Evolutionary conservation across 1,284 basidiomycete species (phyloP).

Genomic region (Schizophyllum commune): DNA sequence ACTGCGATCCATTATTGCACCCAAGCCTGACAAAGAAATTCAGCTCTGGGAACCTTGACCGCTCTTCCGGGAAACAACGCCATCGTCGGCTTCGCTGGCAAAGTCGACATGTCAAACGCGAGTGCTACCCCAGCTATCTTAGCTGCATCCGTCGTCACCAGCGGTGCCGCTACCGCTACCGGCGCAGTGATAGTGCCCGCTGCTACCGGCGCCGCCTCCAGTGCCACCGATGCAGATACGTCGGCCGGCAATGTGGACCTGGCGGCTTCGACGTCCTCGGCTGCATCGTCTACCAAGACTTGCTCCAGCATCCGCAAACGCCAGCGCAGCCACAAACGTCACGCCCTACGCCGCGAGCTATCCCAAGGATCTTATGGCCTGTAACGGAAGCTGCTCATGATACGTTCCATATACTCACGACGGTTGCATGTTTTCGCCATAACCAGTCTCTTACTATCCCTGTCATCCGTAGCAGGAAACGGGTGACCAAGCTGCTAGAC

Average conservation of each 20-base stretch:
- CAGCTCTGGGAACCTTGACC: conserved; percentile 28
- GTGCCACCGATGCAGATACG: not conserved
- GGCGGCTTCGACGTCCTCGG: not conserved
- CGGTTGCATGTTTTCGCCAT: too few species aligned
- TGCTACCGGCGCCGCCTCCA: not conserved
- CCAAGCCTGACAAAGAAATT: not conserved
- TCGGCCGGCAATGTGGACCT: not conserved
- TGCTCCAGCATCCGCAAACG: too few species aligned
- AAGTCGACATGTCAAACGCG: conserved; percentile 22
- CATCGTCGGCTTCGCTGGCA: conserved; percentile 24
- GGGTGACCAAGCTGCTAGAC: too few species aligned
- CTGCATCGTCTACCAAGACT: too few species aligned
- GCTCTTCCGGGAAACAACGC: conserved; percentile 37
- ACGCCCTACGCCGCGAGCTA: too few species aligned
- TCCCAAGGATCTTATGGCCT: too few species aligned
- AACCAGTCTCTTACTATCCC: too few species aligned
- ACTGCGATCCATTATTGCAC: not conserved
- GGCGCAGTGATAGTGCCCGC: conserved; percentile 10
- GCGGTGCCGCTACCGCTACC: conserved; percentile 18
- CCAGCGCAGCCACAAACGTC: too few species aligned
- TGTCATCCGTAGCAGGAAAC: too few species aligned
- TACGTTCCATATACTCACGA: too few species aligned
- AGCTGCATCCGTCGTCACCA: conserved; percentile 32
- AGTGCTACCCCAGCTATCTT: conserved; percentile 25
- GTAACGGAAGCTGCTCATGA: too few species aligned